A percentile compares a stretch with the other conserved stretches of the same genome.
These are phyloP conservation scores for Gaultheria prostrata DNA, from an alignment of 148 eudicot genomes.

Conservation along the genomic window DNA sequence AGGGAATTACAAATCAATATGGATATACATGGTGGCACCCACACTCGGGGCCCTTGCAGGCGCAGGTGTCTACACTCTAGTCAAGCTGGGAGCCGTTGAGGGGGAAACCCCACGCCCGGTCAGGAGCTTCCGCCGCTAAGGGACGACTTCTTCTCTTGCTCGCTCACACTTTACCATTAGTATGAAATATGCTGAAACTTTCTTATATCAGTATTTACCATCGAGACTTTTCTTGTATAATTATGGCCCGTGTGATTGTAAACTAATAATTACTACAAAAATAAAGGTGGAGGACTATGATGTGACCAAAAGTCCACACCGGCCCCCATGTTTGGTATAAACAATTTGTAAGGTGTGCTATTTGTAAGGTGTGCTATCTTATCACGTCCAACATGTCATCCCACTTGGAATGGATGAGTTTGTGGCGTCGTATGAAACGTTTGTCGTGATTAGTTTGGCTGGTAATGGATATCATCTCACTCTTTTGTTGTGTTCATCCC, in stretches of 20 bases:
- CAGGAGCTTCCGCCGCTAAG: slow-evolving; percentile 86
- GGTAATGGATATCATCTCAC: background rate
- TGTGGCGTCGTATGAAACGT: background rate
- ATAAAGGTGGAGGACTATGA: background rate
- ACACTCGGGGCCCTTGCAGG: slow-evolving; percentile 82
- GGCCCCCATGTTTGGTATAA: background rate
- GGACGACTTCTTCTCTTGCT: background rate
- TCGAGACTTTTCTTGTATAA: background rate
- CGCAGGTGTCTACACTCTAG: slow-evolving; percentile 71
- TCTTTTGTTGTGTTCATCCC: background rate
- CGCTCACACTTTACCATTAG: background rate
- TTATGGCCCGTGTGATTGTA: background rate
- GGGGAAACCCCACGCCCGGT: slow-evolving; percentile 54
- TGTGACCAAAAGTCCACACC: slow-evolving; percentile 4
- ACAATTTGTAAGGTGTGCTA: background rate
- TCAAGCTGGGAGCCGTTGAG: slow-evolving; percentile 73
- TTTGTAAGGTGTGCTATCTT: background rate
- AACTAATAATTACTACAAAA: background rate
- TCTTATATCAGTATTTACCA: background rate
- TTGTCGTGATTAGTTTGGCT: background rate
- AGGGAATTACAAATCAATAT: slow-evolving; percentile 72
- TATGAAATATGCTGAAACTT: background rate
- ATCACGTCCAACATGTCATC: background rate
- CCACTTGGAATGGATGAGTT: background rate
- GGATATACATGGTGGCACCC: slow-evolving; percentile 91